A percentile compares a stretch with the other conserved stretches of the same genome.
Conservation (phyloP, 352 stramenopile species). For the Peronospora belbahrii region DNA sequence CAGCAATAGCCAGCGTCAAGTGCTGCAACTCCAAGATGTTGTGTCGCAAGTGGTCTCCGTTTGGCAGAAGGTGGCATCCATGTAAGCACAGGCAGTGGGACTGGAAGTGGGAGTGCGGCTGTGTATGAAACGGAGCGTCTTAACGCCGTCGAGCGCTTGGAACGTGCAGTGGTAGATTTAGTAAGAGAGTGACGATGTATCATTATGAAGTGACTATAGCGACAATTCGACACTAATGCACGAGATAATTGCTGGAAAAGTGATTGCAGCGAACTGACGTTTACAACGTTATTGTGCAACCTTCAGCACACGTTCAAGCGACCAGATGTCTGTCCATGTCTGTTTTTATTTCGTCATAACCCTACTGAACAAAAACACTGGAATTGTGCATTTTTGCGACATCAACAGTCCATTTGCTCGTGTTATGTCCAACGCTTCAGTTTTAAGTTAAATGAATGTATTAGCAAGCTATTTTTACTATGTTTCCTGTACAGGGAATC, state of each 20-base stretch:
- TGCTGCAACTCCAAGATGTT: slow-evolving; percentile 28
- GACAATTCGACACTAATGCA: neutral
- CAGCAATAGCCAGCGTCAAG: slow-evolving; percentile 32
- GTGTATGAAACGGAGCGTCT: slow-evolving; percentile 10
- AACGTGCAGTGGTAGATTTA: neutral
- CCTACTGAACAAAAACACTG: too few species aligned
- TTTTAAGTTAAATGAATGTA: too few species aligned
- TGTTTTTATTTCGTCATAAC: too few species aligned
- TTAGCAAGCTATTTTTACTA: too few species aligned
- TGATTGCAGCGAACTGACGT: neutral
- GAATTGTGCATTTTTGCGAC: too few species aligned
- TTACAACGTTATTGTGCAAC: slow-evolving; percentile 1
- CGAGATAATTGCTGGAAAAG: neutral
- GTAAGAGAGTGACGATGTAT: slow-evolving; percentile 1
- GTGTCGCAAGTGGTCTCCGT: slow-evolving; percentile 16
- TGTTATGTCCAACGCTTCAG: too few species aligned
- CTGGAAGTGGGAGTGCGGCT: slow-evolving; percentile 7
- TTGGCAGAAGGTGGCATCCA: slow-evolving; percentile 10
- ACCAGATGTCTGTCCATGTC: too few species aligned
- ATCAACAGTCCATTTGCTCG: too few species aligned
- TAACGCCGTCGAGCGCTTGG: neutral
- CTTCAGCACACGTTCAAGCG: slow-evolving; percentile 1
- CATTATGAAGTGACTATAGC: slow-evolving; percentile 1
- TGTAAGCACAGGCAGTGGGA: neutral
- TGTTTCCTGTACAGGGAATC: too few species aligned